These are phyloP conservation scores for Yamadazyma sp. DNA, from an alignment of 805 yeast species.

Conservation along the genomic window DNA sequence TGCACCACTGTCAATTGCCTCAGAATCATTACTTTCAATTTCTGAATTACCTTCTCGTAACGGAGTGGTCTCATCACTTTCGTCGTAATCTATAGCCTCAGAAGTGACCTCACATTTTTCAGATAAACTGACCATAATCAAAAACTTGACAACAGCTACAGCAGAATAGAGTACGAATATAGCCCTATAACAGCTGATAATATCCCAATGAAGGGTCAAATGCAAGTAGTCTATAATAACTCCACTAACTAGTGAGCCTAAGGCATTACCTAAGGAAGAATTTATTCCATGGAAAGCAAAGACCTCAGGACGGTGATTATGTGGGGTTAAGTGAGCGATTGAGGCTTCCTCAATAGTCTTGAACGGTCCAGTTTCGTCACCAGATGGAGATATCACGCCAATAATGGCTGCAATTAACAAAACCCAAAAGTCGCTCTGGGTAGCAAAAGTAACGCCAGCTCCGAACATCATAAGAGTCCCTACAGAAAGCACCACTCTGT, in stretches of 20 bases:
- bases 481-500: conserved; percentile 58
- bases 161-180: conserved; percentile 57
- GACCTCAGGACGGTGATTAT: conserved; percentile 62
- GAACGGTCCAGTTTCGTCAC: conserved; percentile 90
- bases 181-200: conserved; percentile 49
- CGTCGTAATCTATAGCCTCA: conserved; percentile 11
- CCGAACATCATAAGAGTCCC: conserved; percentile 69
- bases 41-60: conserved; percentile 1
- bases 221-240: conserved; percentile 48
- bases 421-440: conserved; percentile 49
- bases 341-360: conserved; percentile 82
- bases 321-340: conserved; percentile 74
- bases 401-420: conserved; percentile 70
- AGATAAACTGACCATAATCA: conserved; percentile 51
- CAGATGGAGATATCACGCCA: conserved; percentile 87
- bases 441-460: conserved; percentile 68
- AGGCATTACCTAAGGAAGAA: conserved; percentile 69
- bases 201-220: conserved; percentile 27
- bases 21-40: conserved; percentile 9
- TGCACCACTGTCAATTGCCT: too few species aligned
- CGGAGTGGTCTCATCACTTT: conserved; percentile 9
- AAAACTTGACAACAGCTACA: conserved; percentile 53
- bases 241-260: conserved; percentile 71
- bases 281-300: conserved; percentile 73
- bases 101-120: conserved; percentile 49